A percentile compares a stretch with the other conserved stretches of the same genome.
Conservation (phyloP, 2,329 filamentous ascomycete genomes). For the Clarireedia paspali region DNA sequence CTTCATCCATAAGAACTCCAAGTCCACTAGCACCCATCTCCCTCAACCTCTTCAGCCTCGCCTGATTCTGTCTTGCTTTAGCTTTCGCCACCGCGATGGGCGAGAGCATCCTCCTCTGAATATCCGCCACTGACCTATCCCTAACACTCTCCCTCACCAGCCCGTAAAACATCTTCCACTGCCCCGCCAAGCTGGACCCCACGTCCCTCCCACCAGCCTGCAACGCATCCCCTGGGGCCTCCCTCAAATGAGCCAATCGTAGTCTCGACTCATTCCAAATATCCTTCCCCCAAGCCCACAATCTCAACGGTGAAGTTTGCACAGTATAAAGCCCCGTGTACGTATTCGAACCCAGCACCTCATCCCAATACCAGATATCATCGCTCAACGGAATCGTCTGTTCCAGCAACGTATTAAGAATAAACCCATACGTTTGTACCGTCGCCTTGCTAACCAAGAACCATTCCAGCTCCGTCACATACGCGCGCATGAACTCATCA, state of each 20-base stretch:
- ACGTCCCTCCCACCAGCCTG: conserved; percentile 17
- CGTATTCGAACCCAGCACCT: conserved; percentile 69
- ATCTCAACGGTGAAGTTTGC: conserved; percentile 71
- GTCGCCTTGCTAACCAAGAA: conserved; percentile 84
- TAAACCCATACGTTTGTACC: conserved; percentile 78
- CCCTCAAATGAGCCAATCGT: conserved; percentile 23
- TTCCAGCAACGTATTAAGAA: conserved; percentile 70
- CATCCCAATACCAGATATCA: conserved; percentile 94
- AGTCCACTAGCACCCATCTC: conserved; percentile 80
- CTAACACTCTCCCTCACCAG: conserved; percentile 69
- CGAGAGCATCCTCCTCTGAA: conserved; percentile 66
- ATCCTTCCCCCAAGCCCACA: conserved; percentile 65
- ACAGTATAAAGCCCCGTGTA: conserved; percentile 77
- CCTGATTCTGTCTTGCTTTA: conserved; percentile 69
- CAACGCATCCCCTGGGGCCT: conserved; percentile 22
- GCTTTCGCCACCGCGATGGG: conserved; percentile 69
- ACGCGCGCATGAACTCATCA: conserved; percentile 36
- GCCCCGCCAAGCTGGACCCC: conserved; percentile 36
- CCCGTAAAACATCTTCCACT: conserved; percentile 68
- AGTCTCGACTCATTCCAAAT: conserved; percentile 51
- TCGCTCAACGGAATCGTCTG: conserved; percentile 78
- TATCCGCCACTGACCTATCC: conserved; percentile 62
- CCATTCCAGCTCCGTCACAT: conserved; percentile 82
- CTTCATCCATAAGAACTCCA: conserved; percentile 82
- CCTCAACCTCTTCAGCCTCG: conserved; percentile 61